These are phyloP conservation scores for Annona cherimola DNA, from an alignment of 164 flowering plant species.

Conservation along the genomic window DNA sequence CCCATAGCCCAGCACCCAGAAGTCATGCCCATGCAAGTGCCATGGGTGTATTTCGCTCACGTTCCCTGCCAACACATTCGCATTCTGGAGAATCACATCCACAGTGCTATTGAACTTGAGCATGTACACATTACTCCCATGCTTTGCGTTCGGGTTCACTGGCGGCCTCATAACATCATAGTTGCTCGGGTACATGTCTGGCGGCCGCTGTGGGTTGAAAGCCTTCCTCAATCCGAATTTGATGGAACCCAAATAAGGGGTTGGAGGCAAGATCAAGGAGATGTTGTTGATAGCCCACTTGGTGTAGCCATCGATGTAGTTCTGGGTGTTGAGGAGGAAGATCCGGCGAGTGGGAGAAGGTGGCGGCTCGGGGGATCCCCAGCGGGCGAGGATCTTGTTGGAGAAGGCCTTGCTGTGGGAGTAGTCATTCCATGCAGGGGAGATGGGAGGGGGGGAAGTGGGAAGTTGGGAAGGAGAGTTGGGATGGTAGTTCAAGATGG, in stretches of 20 bases:
- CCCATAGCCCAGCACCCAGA: conserved; percentile 91
- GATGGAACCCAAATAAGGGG: conserved; percentile 76
- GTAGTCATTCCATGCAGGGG: conserved; percentile 73
- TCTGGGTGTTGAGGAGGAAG: conserved; percentile 79
- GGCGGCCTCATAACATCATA: conserved; percentile 62
- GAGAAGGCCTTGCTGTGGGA: conserved; percentile 52
- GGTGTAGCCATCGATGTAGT: conserved; percentile 49
- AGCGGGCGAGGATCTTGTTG: conserved; percentile 31
- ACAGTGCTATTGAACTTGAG: conserved; percentile 35
- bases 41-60: conserved; percentile 87
- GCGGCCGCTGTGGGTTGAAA: conserved; percentile 37
- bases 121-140: conserved; percentile 52
- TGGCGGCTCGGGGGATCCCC: conserved; percentile 59
- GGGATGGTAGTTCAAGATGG: conserved; percentile 65
- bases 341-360: conserved; percentile 33
- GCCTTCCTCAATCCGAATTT: conserved; percentile 35
- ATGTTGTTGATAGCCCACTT: conserved; percentile 89
- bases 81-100: conserved; percentile 83
- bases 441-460: conserved; percentile 40
- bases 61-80: conserved; percentile 42
- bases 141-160: conserved; percentile 40
- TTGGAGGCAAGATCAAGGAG: conserved; percentile 60
- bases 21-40: conserved; percentile 95
- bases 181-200: conserved; percentile 31
- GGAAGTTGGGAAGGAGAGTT: conserved; percentile 47